These are phyloP conservation scores for Xylariaceae sp. DNA, from an alignment of 2,329 filamentous ascomycete species.

Conservation along the genomic window DNA sequence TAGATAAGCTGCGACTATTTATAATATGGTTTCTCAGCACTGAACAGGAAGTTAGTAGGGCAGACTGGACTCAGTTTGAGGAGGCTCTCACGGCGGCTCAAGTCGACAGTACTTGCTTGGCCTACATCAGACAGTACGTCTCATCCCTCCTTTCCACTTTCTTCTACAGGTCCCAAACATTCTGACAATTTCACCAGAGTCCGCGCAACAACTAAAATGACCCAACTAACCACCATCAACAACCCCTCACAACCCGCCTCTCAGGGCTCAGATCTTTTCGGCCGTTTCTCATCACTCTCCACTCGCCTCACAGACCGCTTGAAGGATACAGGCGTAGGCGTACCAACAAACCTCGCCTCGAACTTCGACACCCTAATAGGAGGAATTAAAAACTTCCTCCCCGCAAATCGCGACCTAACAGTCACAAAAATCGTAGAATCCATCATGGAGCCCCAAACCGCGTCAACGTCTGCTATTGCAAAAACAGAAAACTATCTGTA, in stretches of 20 bases:
- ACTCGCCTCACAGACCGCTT: slow-evolving; percentile 90
- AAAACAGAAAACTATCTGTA: slow-evolving; percentile 97
- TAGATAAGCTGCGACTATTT: slow-evolving; percentile 90
- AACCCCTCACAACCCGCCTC: slow-evolving; percentile 62
- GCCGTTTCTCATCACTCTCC: slow-evolving; percentile 87
- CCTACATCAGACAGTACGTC: slow-evolving; percentile 81
- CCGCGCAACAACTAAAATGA: slow-evolving; percentile 94
- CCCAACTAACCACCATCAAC: slow-evolving; percentile 90
- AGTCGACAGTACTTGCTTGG: slow-evolving; percentile 71
- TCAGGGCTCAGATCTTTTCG: slow-evolving; percentile 76
- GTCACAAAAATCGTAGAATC: slow-evolving; percentile 98
- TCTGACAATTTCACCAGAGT: slow-evolving; percentile 54
- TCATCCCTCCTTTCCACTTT: neutral
- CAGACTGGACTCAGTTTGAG: slow-evolving; percentile 83
- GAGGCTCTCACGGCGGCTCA: slow-evolving; percentile 75
- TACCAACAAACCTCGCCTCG: slow-evolving; percentile 60
- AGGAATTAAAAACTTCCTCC: slow-evolving; percentile 97
- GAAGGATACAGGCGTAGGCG: slow-evolving; percentile 81
- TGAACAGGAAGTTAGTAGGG: slow-evolving; percentile 78
- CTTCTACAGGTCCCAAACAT: neutral
- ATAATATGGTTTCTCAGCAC: slow-evolving; percentile 97
- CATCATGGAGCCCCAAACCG: slow-evolving; percentile 91
- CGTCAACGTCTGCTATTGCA: slow-evolving; percentile 85
- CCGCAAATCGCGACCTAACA: slow-evolving; percentile 90
- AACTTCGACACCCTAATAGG: slow-evolving; percentile 95